Evolutionary conservation across 106 monocot species (phyloP).

Genomic region (Dendrobium chrysotoxum): DNA sequence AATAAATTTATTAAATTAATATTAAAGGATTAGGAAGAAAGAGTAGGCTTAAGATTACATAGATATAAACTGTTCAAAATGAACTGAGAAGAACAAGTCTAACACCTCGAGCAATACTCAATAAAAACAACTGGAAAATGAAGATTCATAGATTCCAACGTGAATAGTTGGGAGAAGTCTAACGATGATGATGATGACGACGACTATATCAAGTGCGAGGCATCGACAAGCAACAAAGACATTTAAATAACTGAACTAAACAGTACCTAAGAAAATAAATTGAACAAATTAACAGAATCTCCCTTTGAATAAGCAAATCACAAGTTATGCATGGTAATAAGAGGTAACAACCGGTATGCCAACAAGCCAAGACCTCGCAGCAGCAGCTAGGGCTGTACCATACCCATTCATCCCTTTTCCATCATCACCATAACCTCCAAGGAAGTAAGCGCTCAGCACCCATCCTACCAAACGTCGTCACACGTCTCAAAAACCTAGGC

Average conservation of each 20-base stretch:
- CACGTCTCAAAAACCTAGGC: neutral
- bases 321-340: neutral
- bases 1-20: too few relatives aligned
- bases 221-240: neutral
- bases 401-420: constrained; percentile 51
- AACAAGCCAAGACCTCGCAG: constrained; percentile 60
- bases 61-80: too few relatives aligned
- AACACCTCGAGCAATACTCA: too few relatives aligned
- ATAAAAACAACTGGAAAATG: too few relatives aligned
- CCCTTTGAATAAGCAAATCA: neutral
- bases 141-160: too few relatives aligned
- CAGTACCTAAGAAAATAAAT: neutral
- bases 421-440: constrained; percentile 47
- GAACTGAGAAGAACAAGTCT: too few relatives aligned
- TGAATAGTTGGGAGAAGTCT: too few relatives aligned
- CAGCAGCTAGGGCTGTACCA: constrained; percentile 24
- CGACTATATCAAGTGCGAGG: neutral
- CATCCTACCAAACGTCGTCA: constrained; percentile 32
- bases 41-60: too few relatives aligned
- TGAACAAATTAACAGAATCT: too few relatives aligned
- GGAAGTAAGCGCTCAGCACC: constrained; percentile 52
- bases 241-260: neutral
- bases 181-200: too few relatives aligned
- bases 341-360: constrained; percentile 65
- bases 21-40: too few relatives aligned